Evolutionary conservation across 345 rosid genomes (phyloP), one percentile per base, ranked within the genome.

Genomic region (Mangifera indica): DNA sequence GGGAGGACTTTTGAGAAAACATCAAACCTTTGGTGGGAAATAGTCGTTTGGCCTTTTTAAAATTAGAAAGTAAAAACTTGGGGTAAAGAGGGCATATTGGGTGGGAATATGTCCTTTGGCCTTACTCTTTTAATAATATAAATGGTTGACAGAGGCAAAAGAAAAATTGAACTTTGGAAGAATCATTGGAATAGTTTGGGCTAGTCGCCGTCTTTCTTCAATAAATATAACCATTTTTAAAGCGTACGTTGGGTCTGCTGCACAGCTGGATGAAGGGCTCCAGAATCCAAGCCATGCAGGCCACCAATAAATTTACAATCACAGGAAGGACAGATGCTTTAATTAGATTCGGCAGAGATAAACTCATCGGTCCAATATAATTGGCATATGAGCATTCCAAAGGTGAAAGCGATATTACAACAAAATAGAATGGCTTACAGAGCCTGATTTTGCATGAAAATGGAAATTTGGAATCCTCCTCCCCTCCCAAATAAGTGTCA

Each of bases 231-330:
- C 46, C 21, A 69, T 14, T 56, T 25, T 5, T 14, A 37, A 22
- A 34, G 40, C 14, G 13, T 54, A 22, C 14, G 13, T 54, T 32
- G 56, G 21, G 18, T 44, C 17, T 44, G 58, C 22, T 42, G 1
- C 55, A 72, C 80, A 72, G 74, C 83, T 69, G 80, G 75, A 76
- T 63, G 63, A 68, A 42, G 63, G 48, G 69, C 79, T 72, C 67
- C 1, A 12, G 13, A 10, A 52, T 10, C 70, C 40, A 67, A 22
- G 56, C 20, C 24, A 42, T 22, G 25, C 21, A 45, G 62, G 60
- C 45, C 61, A 22, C 44, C 42, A 42, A 67, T 42, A 66, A 32
- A 10, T 14, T 32, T n/a, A n/a, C n/a, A n/a, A 37, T 25, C 69
- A 24, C 2, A 60, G 59, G 65, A 24, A 37, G 5, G 40, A 37